Conservation (phyloP, 1,139 yeast species). For the Arxiozyma bovina region DNA sequence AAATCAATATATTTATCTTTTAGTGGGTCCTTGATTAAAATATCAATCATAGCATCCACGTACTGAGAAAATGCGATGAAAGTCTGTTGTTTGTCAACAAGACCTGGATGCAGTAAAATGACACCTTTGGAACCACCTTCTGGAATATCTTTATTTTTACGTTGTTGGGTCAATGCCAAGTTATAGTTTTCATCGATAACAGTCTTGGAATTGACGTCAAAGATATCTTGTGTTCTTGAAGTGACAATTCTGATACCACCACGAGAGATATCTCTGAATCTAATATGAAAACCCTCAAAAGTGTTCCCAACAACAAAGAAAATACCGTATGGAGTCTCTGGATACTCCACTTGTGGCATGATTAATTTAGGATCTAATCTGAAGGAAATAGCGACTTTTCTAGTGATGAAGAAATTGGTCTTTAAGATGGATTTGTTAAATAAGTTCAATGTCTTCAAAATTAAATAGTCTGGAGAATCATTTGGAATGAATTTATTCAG, state of each 20-base stretch:
- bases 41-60: conserved; percentile 82
- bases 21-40: conserved; percentile 68
- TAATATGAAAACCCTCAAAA: conserved; percentile 93
- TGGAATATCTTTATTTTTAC: conserved; percentile 95
- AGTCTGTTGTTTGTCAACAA: conserved; percentile 70
- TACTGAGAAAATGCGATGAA: conserved; percentile 86
- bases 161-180: conserved; percentile 91
- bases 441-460: conserved; percentile 69
- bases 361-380: conserved; percentile 74
- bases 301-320: conserved; percentile 94
- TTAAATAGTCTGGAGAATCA: conserved; percentile 71
- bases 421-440: conserved; percentile 84
- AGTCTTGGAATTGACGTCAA: conserved; percentile 75
- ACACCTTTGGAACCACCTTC: conserved; percentile 99
- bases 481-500: conserved; percentile 62
- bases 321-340: conserved; percentile 90
- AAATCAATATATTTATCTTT: conserved; percentile 83
- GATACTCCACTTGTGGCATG: conserved; percentile 77
- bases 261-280: conserved; percentile 95
- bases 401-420: conserved; percentile 88
- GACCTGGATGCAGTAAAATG: conserved; percentile 68
- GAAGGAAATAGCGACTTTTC: conserved; percentile 92
- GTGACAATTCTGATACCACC: conserved; percentile 97
- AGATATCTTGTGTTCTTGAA: conserved; percentile 78
- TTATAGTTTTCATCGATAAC: conserved; percentile 95